A percentile compares a stretch with the other conserved stretches of the same genome.
phyloP scores from a whole-genome alignment of 1,284 basidiomycete species.

The Acaromyces ingoldii region DNA sequence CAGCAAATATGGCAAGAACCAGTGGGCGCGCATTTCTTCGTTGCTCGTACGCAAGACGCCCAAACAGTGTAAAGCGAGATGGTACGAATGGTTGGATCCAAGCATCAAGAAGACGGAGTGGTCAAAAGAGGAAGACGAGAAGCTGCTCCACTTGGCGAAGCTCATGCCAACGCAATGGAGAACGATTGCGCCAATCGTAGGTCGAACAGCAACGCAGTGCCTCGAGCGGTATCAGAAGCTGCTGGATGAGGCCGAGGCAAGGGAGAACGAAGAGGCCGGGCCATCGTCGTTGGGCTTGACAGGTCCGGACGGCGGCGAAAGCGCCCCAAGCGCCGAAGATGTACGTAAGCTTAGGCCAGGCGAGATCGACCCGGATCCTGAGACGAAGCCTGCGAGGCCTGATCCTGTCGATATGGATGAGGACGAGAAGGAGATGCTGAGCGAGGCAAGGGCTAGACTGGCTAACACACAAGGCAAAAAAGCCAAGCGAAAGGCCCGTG shows the following conservation, averaged over 20 bases:
- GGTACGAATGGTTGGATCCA: conserved; percentile 99
- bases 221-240: conserved; percentile 96
- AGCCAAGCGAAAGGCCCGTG: conserved; percentile 95
- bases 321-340: conserved; percentile 84
- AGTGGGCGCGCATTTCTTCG: conserved; percentile 94
- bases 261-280: conserved; percentile 28
- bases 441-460: conserved; percentile 92
- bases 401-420: conserved; percentile 99
- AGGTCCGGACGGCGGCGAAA: conserved; percentile 68
- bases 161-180: conserved; percentile 99
- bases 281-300: conserved; percentile 61
- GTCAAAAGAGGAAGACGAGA: conserved; percentile 87
- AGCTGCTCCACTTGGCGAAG: conserved; percentile 93
- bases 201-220: conserved; percentile 97
- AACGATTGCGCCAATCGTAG: conserved; percentile 97
- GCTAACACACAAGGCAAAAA: conserved; percentile 99
- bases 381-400: conserved; percentile 93
- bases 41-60: conserved; percentile 96
- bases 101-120: conserved; percentile 97
- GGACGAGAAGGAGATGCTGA: conserved; percentile 99
- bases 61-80: conserved; percentile 96
- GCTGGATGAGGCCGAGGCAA: conserved; percentile 77
- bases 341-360: conserved; percentile 83
- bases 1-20: conserved; percentile 50
- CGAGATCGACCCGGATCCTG: conserved; percentile 97